These are phyloP conservation scores for Moesziomyces globuligerus DNA, from an alignment of 1,284 basidiomycete species.

Conservation along the genomic window DNA sequence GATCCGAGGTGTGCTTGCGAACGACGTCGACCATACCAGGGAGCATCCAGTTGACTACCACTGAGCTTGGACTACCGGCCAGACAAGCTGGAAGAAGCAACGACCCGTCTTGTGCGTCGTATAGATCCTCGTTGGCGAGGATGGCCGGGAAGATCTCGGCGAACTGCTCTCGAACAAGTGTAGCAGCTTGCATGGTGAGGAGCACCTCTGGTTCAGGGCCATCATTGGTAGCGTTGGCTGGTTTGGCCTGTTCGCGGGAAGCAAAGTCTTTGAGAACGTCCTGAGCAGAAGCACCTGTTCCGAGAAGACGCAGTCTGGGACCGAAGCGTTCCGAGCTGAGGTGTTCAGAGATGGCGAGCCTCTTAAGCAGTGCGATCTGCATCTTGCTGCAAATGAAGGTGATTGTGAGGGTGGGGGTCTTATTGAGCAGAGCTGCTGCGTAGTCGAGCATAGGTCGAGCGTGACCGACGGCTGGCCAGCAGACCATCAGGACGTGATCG, in stretches of 20 bases:
- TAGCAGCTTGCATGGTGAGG: constrained; percentile 15
- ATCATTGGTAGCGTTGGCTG: background rate
- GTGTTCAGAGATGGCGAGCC: constrained; percentile 3
- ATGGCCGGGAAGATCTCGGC: constrained; percentile 3
- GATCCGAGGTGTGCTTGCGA: background rate
- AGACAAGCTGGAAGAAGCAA: constrained; percentile 4
- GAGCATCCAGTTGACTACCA: constrained; percentile 15
- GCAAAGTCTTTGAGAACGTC: constrained; percentile 5
- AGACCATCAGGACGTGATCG: constrained; percentile 6
- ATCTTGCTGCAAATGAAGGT: constrained; percentile 8
- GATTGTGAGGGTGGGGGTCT: background rate
- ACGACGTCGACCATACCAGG: constrained; percentile 3
- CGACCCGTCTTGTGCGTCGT: background rate
- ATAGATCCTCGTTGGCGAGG: constrained; percentile 4
- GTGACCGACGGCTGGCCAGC: constrained; percentile 11
- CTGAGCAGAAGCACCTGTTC: background rate
- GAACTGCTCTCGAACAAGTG: background rate
- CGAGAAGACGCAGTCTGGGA: background rate
- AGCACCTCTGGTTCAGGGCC: constrained; percentile 10
- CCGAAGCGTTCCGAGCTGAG: background rate
- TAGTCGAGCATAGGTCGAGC: constrained; percentile 12
- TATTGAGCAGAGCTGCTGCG: constrained; percentile 2
- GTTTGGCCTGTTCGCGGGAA: constrained; percentile 2
- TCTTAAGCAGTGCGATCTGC: constrained; percentile 3
- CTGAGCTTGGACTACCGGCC: background rate